Evolutionary conservation across 2,329 filamentous ascomycete genomes (phyloP).

Genomic region (Colletotrichum abscissum): DNA sequence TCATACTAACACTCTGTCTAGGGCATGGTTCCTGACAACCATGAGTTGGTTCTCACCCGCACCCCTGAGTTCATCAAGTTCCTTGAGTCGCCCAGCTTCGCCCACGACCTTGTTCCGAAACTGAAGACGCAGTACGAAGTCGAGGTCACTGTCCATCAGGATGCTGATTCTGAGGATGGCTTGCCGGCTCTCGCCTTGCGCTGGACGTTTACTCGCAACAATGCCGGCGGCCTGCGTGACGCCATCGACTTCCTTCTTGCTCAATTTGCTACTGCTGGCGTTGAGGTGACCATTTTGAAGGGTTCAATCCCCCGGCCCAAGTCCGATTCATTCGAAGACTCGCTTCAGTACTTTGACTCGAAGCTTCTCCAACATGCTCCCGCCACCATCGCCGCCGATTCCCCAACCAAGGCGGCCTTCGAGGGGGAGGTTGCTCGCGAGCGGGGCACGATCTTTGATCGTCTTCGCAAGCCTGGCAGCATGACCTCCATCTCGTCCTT

Average conservation of each 20-base stretch:
- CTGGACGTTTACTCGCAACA: conserved; percentile 94
- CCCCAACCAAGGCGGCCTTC: conserved; percentile 87
- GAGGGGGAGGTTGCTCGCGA: conserved; percentile 84
- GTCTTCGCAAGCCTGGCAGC: conserved; percentile 92
- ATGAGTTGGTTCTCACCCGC: conserved; percentile 87
- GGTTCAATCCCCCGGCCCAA: conserved; percentile 98
- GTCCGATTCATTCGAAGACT: conserved; percentile 98
- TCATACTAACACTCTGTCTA: conserved; percentile 43
- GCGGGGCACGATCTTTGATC: conserved; percentile 87
- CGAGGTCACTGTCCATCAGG: conserved; percentile 80
- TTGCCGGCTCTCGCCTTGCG: conserved; percentile 71
- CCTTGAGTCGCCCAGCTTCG: conserved; percentile 84
- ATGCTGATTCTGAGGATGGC: conserved; percentile 67
- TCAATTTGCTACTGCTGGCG: conserved; percentile 85
- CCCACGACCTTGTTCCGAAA: conserved; percentile 82
- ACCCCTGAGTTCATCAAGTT: conserved; percentile 82
- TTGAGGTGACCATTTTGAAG: conserved; percentile 89
- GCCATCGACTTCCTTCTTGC: conserved; percentile 94
- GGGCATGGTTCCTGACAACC: conserved; percentile 97
- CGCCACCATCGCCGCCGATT: conserved; percentile 82
- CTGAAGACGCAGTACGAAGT: conserved; percentile 94
- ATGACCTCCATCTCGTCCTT: conserved; percentile 97
- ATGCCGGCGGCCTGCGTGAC: conserved; percentile 93
- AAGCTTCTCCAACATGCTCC: conserved; percentile 96
- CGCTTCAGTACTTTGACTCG: conserved; percentile 95